Evolutionary conservation across 1,139 yeast genomes (phyloP).

Genomic region (Groenewaldozyma sp.): DNA sequence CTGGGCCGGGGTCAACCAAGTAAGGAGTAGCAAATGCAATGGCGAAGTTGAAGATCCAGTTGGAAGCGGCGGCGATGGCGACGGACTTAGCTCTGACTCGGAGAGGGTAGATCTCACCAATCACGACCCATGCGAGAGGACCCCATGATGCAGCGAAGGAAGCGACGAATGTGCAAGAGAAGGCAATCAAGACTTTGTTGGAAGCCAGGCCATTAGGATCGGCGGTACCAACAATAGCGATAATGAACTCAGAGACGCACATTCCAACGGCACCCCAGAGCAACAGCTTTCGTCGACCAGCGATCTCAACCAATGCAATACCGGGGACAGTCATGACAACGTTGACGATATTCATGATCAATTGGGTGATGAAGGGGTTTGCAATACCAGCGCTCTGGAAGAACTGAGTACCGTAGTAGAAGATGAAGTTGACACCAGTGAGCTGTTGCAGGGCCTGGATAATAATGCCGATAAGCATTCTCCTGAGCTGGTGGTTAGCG

Average conservation of each 20-base stretch:
- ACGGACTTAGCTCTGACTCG: constrained; percentile 65
- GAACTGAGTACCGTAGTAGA: constrained; percentile 68
- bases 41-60: constrained; percentile 68
- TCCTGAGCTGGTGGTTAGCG: constrained; percentile 51
- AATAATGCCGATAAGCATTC: constrained; percentile 56
- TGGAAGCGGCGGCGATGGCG: constrained; percentile 61
- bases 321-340: constrained; percentile 63
- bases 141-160: constrained; percentile 87
- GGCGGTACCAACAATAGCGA: constrained; percentile 51
- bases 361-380: constrained; percentile 60
- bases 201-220: constrained; percentile 17
- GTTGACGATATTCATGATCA: constrained; percentile 66
- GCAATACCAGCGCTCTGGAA: constrained; percentile 66
- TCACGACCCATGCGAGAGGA: constrained; percentile 67
- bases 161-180: constrained; percentile 67
- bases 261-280: constrained; percentile 55
- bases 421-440: constrained; percentile 72
- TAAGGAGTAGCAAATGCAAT: constrained; percentile 62
- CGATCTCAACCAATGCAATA: constrained; percentile 51
- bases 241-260: constrained; percentile 53
- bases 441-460: constrained; percentile 71
- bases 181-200: constrained; percentile 39
- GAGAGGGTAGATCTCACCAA: constrained; percentile 62
- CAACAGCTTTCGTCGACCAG: constrained; percentile 58
- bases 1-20: constrained; percentile 54